Conservation (phyloP, 1,284 basidiomycete species). For the Trametes versicolor region DNA sequence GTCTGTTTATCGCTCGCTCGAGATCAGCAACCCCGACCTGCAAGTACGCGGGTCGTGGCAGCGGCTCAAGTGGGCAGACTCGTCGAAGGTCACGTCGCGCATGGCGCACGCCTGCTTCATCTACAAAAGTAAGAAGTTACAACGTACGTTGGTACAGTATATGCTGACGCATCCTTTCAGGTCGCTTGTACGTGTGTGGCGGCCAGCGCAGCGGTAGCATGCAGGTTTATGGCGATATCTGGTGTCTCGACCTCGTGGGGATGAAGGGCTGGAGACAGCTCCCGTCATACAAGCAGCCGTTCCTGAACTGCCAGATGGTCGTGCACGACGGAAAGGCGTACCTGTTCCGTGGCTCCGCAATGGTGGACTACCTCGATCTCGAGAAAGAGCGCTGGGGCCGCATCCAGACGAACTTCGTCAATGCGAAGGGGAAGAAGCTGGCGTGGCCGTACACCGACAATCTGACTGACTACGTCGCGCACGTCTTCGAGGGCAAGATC, state of each 20-base stretch:
- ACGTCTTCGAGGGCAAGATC: constrained; percentile 39
- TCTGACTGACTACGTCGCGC: constrained; percentile 42
- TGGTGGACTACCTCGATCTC: constrained; percentile 48
- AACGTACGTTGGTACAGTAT: not conserved
- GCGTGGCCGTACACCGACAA: constrained; percentile 42
- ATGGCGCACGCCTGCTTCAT: constrained; percentile 39
- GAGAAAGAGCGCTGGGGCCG: constrained; percentile 43
- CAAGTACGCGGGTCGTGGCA: constrained; percentile 42
- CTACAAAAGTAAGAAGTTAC: constrained; percentile 31
- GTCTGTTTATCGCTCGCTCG: constrained; percentile 22
- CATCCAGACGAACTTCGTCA: constrained; percentile 43
- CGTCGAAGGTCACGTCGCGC: constrained; percentile 30
- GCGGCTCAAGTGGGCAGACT: constrained; percentile 35
- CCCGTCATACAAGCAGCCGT: constrained; percentile 38
- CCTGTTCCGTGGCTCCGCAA: constrained; percentile 42
- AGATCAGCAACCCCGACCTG: constrained; percentile 26
- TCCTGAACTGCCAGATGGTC: constrained; percentile 41
- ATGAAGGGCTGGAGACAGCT: constrained; percentile 46
- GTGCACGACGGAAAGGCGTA: constrained; percentile 47
- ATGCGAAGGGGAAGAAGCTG: constrained; percentile 24
- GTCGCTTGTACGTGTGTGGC: constrained; percentile 47
- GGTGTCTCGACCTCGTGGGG: constrained; percentile 44
- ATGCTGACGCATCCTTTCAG: constrained; percentile 29
- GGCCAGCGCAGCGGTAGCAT: constrained; percentile 45
- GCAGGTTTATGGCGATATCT: constrained; percentile 45